Evolutionary conservation across 441 rosid genomes (phyloP).

Genomic region (Populus hybrid): DNA sequence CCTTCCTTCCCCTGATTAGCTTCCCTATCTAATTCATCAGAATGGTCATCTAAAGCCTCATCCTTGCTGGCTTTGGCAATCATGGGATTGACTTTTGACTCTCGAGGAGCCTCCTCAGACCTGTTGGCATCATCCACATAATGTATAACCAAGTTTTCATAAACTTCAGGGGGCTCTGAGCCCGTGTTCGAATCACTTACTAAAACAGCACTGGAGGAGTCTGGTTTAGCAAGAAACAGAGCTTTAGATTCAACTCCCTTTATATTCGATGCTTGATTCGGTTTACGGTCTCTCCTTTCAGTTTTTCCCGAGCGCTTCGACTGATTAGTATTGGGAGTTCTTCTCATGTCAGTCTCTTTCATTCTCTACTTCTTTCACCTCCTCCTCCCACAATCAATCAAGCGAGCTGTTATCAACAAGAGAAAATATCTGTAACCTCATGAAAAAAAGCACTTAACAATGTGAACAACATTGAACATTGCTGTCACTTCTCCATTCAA

Average conservation of each 20-base stretch:
- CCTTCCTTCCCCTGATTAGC: conserved; percentile 45
- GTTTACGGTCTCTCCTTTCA: conserved; percentile 38
- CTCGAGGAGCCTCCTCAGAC: conserved; percentile 40
- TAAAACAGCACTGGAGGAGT: conserved; percentile 21
- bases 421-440: not conserved
- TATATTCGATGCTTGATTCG: conserved; percentile 27
- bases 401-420: conserved; percentile 6
- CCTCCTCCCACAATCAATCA: conserved; percentile 22
- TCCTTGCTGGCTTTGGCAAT: conserved; percentile 23
- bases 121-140: conserved; percentile 57
- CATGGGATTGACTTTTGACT: conserved; percentile 26
- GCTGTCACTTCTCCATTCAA: not conserved
- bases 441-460: not conserved
- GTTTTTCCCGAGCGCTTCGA: conserved; percentile 40
- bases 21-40: conserved; percentile 46
- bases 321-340: conserved; percentile 36
- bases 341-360: conserved; percentile 58
- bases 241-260: conserved; percentile 41
- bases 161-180: conserved; percentile 49
- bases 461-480: not conserved
- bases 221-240: conserved; percentile 29
- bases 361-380: conserved; percentile 25
- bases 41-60: conserved; percentile 35
- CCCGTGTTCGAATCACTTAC: conserved; percentile 47
- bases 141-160: conserved; percentile 49